These are phyloP conservation scores for Polygonum maritimum DNA, from an alignment of 148 eudicot genomes.

Conservation along the genomic window DNA sequence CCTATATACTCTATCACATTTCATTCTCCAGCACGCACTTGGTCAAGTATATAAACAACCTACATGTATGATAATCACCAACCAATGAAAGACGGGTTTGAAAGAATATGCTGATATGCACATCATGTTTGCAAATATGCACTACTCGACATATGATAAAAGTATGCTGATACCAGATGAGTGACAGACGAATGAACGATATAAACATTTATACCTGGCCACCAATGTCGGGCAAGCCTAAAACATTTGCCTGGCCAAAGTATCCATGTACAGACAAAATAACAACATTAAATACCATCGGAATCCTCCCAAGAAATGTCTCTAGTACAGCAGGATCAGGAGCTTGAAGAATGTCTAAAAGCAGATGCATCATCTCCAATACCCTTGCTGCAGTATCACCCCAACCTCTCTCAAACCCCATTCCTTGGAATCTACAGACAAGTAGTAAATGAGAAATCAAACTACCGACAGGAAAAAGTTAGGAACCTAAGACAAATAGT, in stretches of 20 bases:
- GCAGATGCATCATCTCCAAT: constrained; percentile 82
- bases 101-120: too few species aligned
- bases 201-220: constrained; percentile 91
- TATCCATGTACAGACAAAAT: constrained; percentile 85
- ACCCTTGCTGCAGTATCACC: constrained; percentile 71
- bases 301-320: constrained; percentile 85
- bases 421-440: constrained; percentile 58
- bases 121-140: background rate
- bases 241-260: constrained; percentile 97
- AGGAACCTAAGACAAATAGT: background rate
- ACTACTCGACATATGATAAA: background rate
- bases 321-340: constrained; percentile 86
- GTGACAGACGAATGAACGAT: background rate
- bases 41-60: constrained; percentile 94
- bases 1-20: too few species aligned
- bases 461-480: background rate
- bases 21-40: constrained; percentile 92
- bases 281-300: constrained; percentile 95
- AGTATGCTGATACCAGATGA: background rate
- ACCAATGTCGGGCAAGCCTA: constrained; percentile 98
- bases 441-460: background rate
- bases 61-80: constrained; percentile 18
- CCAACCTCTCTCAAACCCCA: constrained; percentile 99
- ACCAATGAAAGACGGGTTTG: background rate
- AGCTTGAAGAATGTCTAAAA: constrained; percentile 93